Conservation (phyloP, 768 basidiomycete genomes). For the Leucogyrophana mollusca region DNA sequence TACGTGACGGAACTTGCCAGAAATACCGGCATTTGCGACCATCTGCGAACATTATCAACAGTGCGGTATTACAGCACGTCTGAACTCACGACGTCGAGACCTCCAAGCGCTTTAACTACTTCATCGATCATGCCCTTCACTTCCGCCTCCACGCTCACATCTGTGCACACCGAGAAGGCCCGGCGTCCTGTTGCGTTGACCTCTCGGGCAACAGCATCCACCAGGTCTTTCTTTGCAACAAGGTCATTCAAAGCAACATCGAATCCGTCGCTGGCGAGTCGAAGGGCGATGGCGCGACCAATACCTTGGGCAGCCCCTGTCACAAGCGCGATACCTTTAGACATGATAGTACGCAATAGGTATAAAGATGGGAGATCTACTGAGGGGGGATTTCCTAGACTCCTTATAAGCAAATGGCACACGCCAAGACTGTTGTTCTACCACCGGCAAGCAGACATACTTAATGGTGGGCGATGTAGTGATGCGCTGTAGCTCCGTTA, state of each 20-base stretch:
- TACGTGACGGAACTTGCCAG: slow-evolving; percentile 3
- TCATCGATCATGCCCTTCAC: slow-evolving; percentile 12
- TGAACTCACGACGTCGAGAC: slow-evolving; percentile 13
- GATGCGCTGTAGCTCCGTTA: too few species aligned
- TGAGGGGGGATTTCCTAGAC: too few species aligned
- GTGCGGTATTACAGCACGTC: too few species aligned
- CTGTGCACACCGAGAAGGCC: slow-evolving; percentile 1
- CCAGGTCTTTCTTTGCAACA: slow-evolving; percentile 1
- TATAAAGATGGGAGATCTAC: not conserved
- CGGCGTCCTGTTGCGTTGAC: slow-evolving; percentile 9
- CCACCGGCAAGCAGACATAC: too few species aligned
- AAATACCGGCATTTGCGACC: slow-evolving; percentile 26
- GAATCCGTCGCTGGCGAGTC: slow-evolving; percentile 26
- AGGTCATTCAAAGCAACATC: slow-evolving; percentile 27
- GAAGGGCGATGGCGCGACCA: slow-evolving; percentile 24
- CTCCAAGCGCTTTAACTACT: slow-evolving; percentile 9
- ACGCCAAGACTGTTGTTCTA: too few species aligned
- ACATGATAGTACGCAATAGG: too few species aligned
- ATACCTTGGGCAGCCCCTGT: slow-evolving; percentile 24
- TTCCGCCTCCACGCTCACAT: slow-evolving; percentile 14
- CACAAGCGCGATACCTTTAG: slow-evolving; percentile 23
- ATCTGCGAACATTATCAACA: slow-evolving; percentile 11
- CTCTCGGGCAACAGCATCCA: slow-evolving; percentile 11
- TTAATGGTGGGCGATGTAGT: too few species aligned
- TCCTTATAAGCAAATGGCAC: too few species aligned